Conservation (phyloP, 2,329 filamentous ascomycete species). For the Phialemonium atrogriseum region DNA sequence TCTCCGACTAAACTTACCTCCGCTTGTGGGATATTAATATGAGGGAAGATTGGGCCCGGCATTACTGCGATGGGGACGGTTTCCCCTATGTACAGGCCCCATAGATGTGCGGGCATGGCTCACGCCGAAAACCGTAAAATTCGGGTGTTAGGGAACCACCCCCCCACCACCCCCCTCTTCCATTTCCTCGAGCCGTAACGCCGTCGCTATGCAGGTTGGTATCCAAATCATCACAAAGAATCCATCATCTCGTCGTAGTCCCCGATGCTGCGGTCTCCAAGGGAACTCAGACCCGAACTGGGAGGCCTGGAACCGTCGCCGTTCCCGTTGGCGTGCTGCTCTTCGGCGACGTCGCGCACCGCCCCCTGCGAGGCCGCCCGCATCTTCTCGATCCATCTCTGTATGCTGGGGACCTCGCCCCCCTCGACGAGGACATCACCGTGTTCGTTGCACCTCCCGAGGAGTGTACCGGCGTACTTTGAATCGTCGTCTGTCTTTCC, state of each 20-base stretch:
- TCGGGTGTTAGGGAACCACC: no score
- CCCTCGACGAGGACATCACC: slow-evolving; percentile 72
- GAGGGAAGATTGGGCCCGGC: no score
- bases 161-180: no score
- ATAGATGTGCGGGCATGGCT: no score
- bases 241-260: slow-evolving; percentile 36
- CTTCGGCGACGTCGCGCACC: slow-evolving; percentile 13
- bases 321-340: slow-evolving; percentile 10
- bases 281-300: slow-evolving; percentile 50
- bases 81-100: no score
- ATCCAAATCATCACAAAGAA: slow-evolving; percentile 19
- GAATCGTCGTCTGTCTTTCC: slow-evolving; percentile 82
- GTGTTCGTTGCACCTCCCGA: slow-evolving; percentile 66
- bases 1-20: no score
- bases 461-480: slow-evolving; percentile 74
- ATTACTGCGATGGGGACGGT: no score
- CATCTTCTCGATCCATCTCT: slow-evolving; percentile 51
- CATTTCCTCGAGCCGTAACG: slow-evolving; percentile 24
- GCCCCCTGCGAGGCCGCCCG: slow-evolving; percentile 20
- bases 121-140: no score
- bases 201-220: slow-evolving; percentile 33
- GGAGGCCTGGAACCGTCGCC: slow-evolving; percentile 33
- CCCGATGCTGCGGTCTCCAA: slow-evolving; percentile 38
- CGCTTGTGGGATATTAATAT: no score
- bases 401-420: slow-evolving; percentile 57